Base-by-base conservation (phyloP, 148 eudicot species). In the Rhododendron mucronatum region DNA sequence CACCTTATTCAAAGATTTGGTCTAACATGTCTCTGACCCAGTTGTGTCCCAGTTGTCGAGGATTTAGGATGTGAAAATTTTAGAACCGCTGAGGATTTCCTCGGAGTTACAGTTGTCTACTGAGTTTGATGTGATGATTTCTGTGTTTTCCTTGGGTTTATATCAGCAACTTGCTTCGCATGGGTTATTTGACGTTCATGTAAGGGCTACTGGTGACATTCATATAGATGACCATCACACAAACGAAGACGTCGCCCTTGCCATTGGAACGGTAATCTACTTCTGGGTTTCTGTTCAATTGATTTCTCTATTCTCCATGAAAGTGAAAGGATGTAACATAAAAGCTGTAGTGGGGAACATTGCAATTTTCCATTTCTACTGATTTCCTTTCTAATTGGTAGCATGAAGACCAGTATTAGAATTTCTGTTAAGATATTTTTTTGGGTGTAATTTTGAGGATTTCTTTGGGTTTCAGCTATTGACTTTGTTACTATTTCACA, bases 221-320 rank as follows among this genome's bases (percentile, higher is more conserved):
- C 98, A 97, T 89, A 97, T 97, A 78, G 99, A 95, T 91, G 99
- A 95, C 91, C 99, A 97, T 90, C 99, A 97, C 88, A 97, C 98
- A 35, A 97, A 94, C 85, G 99, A 97, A 93, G 99, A 97, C 93
- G 98, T 97, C 69, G 98, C 95, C 48, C 95, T 97, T 77, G 95
- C 99, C 86, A 91, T 95, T 88, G 99, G 99, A 86, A 93, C 99
- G 89, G 99, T 97, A 90, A 88, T 81, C 79, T 87, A 33, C 69
- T 50, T 28, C 73, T 26, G n/a, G 23, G 3, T 53, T 45, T 53
- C 30, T 7, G 5, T 21, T 84, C 53, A 41, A 16, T 83, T 20
- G 47, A 30, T 9, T 82, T 35, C 48, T 88, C 37, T 39, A 13
- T 85, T n/a, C 75, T 53, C 9, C 23, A 82, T 85, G 47, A 23